Evolutionary conservation across 371 early-diverging fungal genomes (phyloP), one percentile per base, ranked within the genome.

Genomic region (Rhizopus sp.): DNA sequence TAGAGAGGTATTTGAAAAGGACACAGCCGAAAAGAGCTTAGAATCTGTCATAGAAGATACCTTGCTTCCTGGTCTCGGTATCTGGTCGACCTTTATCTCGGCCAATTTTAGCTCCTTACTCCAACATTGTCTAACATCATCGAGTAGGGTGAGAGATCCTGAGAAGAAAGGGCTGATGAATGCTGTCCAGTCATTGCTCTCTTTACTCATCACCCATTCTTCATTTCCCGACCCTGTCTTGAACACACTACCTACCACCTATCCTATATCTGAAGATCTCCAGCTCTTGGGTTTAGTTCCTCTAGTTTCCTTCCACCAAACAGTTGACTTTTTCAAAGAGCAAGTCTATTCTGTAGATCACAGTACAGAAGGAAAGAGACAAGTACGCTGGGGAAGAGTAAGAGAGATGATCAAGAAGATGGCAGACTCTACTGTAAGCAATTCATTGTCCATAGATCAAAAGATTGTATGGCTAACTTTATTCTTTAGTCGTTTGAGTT

Each of bases 311-410:
- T 75, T 78, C 39, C 79, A 78, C 56, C 39, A 50, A 4, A 63
- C 63, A 23, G 70, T 78, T 0, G 79, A 78, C 59, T 75, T 69
- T 41, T 78, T 75, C 34, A 73, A 75, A 44, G 75, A 78, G 48
- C 50, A 45, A 1, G 56, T 42, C 4, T 71, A 77, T 30, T 64
- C 66, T 29, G 60, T 46, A 0, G 66, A 66, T 42, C 39, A 62
- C 4, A 60, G 49, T 12, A 33, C 60, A 2, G 65, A 70, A 38
- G 73, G 72, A 10, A 57, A 72, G 17, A 63, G 59, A n/a, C 73
- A 78, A 48, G 70, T 75, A 15, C 73, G 79, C 7, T 78, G 79
- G 79, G 74, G 72, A 0, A 69, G 79, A 52, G 63, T 75, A 3
- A 66, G 74, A 16, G 70, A 69, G 8, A 53, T 73, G 52, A 63